Percentiles rank a stretch among this genome's conserved stretches.
phyloP scores from a whole-genome alignment of 345 rosid species.

The Sonneratia caseolaris region DNA sequence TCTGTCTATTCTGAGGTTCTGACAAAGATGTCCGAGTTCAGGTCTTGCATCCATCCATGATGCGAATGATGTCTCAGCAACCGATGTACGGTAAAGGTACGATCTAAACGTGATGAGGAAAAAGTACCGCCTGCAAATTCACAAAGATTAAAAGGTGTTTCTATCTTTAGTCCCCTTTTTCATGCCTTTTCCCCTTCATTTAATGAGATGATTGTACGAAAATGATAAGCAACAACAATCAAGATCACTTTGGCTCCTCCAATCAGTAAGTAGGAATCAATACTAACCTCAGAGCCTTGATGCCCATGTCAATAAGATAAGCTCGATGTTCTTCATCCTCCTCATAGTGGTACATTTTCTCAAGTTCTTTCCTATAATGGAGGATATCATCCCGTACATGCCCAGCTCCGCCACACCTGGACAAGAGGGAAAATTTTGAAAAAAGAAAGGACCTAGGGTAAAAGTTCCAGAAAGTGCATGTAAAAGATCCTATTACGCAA shows the following conservation, averaged over 20 bases:
- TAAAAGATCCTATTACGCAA: no score
- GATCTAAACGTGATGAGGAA: constrained; percentile 78
- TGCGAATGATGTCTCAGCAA: constrained; percentile 43
- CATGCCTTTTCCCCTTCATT: no score
- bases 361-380: constrained; percentile 53
- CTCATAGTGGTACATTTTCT: constrained; percentile 34
- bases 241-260: no score
- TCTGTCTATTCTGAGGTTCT: constrained; percentile 65
- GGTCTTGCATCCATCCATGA: constrained; percentile 87
- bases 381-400: constrained; percentile 75
- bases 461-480: neutral
- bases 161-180: no score
- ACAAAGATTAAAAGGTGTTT: neutral
- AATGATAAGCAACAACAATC: no score
- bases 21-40: constrained; percentile 86
- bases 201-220: no score
- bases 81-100: constrained; percentile 59
- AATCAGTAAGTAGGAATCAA: neutral
- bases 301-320: constrained; percentile 61
- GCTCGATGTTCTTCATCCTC: constrained; percentile 61
- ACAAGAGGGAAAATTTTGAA: neutral
- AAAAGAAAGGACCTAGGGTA: constrained; percentile 8
- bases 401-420: constrained; percentile 91
- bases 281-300: constrained; percentile 78
- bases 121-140: constrained; percentile 71